Base-by-base conservation (phyloP, 2,329 filamentous ascomycete species). In the Clarireedia paspali region DNA sequence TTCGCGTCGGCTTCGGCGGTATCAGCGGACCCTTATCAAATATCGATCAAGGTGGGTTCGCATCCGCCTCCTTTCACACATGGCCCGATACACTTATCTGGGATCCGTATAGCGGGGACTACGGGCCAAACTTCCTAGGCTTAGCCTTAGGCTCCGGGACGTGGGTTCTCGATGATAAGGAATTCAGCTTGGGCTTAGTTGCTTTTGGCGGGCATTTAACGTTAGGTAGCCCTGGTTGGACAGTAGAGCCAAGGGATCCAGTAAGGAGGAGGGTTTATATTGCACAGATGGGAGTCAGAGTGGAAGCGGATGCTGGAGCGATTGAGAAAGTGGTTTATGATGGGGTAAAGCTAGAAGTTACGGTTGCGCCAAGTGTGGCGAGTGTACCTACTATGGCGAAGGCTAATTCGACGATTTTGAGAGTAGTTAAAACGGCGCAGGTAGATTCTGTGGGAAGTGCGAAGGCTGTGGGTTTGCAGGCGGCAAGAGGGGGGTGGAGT, bases 81-180 rank as follows among this genome's bases (percentile, higher is more conserved):
- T 82, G 71, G 63, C 79, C 81, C 0, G 75, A 82, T 38, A 76
- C 77, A 0, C 68, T 83, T 30, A 71, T 70, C 23, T 83, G 81
- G 77, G 81, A 84, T 60, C 74, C 72, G 0, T 80, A 78, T 59
- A 77, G 73, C 7, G 79, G 80, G 1, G 81, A 84, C 63, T 83
- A 83, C 55, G 81, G 81, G 0, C 75, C 74, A 0, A 77, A 74
- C 2, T 80, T 83, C 57, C 56, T 82, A 0, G 81, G 79, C 0
- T 66, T 79, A 46, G 72, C 73, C 0, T 68, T 82, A 0, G 78
- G 75, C 0, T 74, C 77, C 4, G 74, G 73, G 0, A 75, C 75
- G 0, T 82, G 81, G 55, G 68, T 82, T 5, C 73, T 74, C 0
- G 60, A 75, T 0, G 74, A 80, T 55, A 54, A 64, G 0, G 68